Percentiles rank a stretch among this genome's conserved stretches.
These are phyloP conservation scores for Alternaria viburni DNA, from an alignment of 2,329 filamentous ascomycete genomes.

Conservation along the genomic window DNA sequence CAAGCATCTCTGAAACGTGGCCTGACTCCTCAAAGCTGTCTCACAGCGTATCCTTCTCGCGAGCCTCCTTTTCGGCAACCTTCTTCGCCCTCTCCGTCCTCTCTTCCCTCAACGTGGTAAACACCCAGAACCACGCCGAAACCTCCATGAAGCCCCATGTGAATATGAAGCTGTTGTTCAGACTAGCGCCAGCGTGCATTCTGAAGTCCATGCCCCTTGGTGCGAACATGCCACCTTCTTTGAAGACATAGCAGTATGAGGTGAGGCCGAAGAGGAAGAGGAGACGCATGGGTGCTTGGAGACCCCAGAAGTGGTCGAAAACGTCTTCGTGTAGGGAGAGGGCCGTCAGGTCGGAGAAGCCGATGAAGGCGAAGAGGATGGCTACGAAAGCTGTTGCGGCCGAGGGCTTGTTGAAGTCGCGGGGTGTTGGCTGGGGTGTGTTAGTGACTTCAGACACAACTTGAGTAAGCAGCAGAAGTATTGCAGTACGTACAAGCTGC, in stretches of 20 bases:
- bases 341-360: constrained; percentile 55
- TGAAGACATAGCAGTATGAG: constrained; percentile 70
- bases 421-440: constrained; percentile 63
- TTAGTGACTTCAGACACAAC: background rate
- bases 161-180: constrained; percentile 87
- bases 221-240: constrained; percentile 57
- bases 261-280: constrained; percentile 66
- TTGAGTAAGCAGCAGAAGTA: background rate
- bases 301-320: constrained; percentile 55
- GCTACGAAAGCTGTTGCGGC: constrained; percentile 71
- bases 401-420: constrained; percentile 71
- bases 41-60: constrained; percentile 34
- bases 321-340: constrained; percentile 53
- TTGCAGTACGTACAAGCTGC: constrained; percentile 67
- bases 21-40: background rate
- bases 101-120: constrained; percentile 46
- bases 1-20: background rate
- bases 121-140: constrained; percentile 83
- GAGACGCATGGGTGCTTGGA: constrained; percentile 68
- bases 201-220: constrained; percentile 33
- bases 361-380: constrained; percentile 71
- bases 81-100: constrained; percentile 37
- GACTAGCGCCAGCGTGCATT: constrained; percentile 58
- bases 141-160: constrained; percentile 85
- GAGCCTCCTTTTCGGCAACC: constrained; percentile 41